A percentile compares a stretch with the other conserved stretches of the same genome.
Evolutionary conservation across 148 eudicot genomes (phyloP).

Genomic region (Arbutus unedo): DNA sequence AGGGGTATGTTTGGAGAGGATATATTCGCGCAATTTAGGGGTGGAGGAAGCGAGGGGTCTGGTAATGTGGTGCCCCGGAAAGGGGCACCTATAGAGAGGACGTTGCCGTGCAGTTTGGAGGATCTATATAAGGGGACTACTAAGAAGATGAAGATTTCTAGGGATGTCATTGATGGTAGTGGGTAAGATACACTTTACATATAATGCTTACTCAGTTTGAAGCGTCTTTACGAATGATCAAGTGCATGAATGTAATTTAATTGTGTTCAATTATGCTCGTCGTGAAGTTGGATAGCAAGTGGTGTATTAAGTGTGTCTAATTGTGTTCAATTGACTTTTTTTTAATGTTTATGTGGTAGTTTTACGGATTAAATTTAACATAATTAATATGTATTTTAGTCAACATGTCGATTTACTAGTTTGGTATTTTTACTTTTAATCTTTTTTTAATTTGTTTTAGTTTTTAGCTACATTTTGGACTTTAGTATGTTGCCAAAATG

Average conservation of each 20-base stretch:
- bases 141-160: slow-evolving; percentile 79
- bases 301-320: too few relatives aligned
- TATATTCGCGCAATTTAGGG: slow-evolving; percentile 41
- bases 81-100: slow-evolving; percentile 50
- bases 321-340: background rate
- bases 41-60: slow-evolving; percentile 34
- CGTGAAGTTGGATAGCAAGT: too few relatives aligned
- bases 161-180: slow-evolving; percentile 52
- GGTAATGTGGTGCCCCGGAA: slow-evolving; percentile 35
- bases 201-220: background rate
- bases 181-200: slow-evolving; percentile 37
- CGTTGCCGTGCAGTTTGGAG: slow-evolving; percentile 69
- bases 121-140: slow-evolving; percentile 70
- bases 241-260: background rate
- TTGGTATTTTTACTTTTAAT: background rate
- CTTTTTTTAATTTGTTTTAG: too few relatives aligned
- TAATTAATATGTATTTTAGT: too few relatives aligned
- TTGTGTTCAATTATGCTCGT: too few relatives aligned
- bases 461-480: too few relatives aligned
- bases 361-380: too few relatives aligned
- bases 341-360: background rate
- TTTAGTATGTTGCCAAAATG: background rate
- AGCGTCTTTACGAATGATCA: background rate
- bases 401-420: background rate
- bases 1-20: slow-evolving; percentile 26